Evolutionary conservation across 2,329 filamentous ascomycete genomes (phyloP).

Genomic region (Colletotrichum nymphaeae): DNA sequence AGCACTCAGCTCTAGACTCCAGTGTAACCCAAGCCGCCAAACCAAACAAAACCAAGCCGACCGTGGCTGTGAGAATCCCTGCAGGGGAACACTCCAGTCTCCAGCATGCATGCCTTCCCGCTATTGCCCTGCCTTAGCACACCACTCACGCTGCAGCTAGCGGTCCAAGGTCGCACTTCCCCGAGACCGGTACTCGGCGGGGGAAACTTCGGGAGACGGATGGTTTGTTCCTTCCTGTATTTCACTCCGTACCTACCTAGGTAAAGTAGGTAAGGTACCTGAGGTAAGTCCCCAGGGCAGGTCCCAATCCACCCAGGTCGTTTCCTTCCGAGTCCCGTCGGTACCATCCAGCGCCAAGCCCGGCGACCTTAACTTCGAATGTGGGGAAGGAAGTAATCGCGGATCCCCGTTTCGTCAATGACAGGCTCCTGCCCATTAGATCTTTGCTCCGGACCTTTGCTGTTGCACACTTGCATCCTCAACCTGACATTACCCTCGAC

Average conservation of each 20-base stretch:
- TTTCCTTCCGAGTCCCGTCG: conserved; percentile 6
- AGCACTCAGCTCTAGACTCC: not conserved
- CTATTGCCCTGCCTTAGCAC: conserved; percentile 6
- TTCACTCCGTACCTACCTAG: too few relatives aligned
- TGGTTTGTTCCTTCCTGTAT: conserved; percentile 6
- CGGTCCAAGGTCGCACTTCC: conserved; percentile 33
- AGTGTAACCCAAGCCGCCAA: conserved; percentile 19
- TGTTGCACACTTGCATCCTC: conserved; percentile 12
- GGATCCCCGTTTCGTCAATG: conserved; percentile 21
- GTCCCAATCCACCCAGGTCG: conserved; percentile 2
- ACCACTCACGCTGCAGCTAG: conserved; percentile 8
- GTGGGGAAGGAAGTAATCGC: conserved; percentile 15
- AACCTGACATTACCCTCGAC: not conserved
- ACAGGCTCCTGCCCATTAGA: conserved; percentile 9
- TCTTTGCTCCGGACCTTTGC: not conserved
- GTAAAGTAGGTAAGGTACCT: too few relatives aligned
- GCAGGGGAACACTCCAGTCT: conserved; percentile 19
- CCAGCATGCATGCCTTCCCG: conserved; percentile 14
- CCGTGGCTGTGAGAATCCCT: conserved; percentile 1
- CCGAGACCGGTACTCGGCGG: conserved; percentile 22
- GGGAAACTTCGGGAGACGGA: not conserved
- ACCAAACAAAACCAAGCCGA: not conserved
- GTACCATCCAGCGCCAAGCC: conserved; percentile 22
- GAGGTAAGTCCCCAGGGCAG: not conserved
- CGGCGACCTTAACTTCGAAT: conserved; percentile 1